Evolutionary conservation across 2,329 filamentous ascomycete genomes (phyloP), one percentile per base, ranked within the genome.

Genomic region (Fusarium sacchari): DNA sequence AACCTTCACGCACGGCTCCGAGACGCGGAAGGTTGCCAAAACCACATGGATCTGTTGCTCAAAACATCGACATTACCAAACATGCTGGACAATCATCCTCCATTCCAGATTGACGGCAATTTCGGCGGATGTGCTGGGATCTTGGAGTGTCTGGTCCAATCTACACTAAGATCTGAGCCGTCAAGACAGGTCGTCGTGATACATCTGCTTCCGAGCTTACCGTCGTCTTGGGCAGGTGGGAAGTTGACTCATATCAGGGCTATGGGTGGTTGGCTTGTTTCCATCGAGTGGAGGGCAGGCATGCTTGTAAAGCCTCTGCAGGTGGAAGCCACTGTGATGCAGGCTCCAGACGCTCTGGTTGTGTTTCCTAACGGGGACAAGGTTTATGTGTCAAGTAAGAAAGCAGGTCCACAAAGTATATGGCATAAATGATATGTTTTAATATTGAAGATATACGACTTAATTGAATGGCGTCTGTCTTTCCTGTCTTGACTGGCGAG

Each of bases 1-100:
- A 86, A 84, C 44, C 78, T 87, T 43, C 84, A 85, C 58, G 86
- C 86, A 18, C 82, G 87, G 1, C 77, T 88, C 3, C 50, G 65
- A 9, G 73, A 79, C 20, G 53, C 65, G 2, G 26, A 47, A 18
- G 72, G 63, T 2, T 76, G 73, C 2, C 50, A 32, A 3, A 55
- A 53, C 9, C 72, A 76, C 10, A 72, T 76, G 65, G 67, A 79
- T 9, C 20, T 70, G 11, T 36, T 79, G 4, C 24, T 79, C 1
- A 47, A 62, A 13, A 55, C 44, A 2, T 78, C 73, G 3, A 76
- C 69, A 0, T 40, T 78, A 0, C 65, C 76, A 2, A 79, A 77
- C 8, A 17, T 79, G 24, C 42, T 79, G 1, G 72, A 71, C 20
- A 69, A 55, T 4, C 76, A 77, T 36, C 75, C 77, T 30, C 78